Percentiles rank a stretch among this genome's conserved stretches.
phyloP scores from a whole-genome alignment of 441 rosid genomes.

The Pelargonium fulgidum region DNA sequence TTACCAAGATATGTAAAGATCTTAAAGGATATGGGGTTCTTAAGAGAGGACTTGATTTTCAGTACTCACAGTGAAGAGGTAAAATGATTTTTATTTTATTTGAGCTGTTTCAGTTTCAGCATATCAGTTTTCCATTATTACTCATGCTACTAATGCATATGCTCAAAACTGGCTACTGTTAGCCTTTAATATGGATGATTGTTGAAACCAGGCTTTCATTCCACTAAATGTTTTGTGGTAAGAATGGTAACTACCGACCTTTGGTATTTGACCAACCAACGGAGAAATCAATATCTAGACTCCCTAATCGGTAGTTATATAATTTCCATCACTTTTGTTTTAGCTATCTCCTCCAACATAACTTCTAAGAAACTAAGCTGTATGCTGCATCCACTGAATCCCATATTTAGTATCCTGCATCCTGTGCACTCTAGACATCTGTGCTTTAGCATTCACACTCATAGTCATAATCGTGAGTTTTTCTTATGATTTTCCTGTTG shows the following conservation, averaged over 20 bases:
- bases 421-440: too few relatives aligned
- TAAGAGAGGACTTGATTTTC: constrained; percentile 80
- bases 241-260: neutral
- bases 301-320: too few relatives aligned
- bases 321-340: too few relatives aligned
- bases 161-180: neutral
- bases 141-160: neutral
- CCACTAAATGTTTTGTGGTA: neutral
- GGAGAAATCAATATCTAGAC: too few relatives aligned
- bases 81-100: constrained; percentile 21
- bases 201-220: neutral
- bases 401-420: too few relatives aligned
- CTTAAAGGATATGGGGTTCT: constrained; percentile 63
- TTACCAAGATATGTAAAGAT: constrained; percentile 57
- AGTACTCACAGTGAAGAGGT: constrained; percentile 88
- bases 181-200: neutral
- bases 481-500: neutral
- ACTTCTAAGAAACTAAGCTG: too few relatives aligned
- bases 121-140: neutral
- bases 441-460: neutral
- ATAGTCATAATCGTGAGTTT: neutral
- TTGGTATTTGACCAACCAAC: neutral
- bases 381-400: too few relatives aligned
- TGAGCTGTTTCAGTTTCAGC: neutral
- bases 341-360: too few relatives aligned